Evolutionary conservation across 306 rosid species (phyloP), one percentile per base, ranked within the genome.

Genomic region (Prinsepia uniflora): DNA sequence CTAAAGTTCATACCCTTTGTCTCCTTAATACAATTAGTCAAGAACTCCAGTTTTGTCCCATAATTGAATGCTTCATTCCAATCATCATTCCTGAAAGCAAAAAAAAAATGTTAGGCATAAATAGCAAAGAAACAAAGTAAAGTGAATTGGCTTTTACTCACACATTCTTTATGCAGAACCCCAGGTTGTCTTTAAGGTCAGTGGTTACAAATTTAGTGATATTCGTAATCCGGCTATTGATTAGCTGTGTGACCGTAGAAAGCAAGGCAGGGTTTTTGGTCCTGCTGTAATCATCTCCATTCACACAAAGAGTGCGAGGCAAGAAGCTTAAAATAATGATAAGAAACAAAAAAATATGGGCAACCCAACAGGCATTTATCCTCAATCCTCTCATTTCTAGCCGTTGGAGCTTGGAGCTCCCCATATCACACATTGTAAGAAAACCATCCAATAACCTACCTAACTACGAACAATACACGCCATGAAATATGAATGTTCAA

Each of bases 61-160:
- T 76, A 91, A 79, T 88, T 78, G 72, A 86, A 91, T 18, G 97
- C 96, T 59, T 77, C 90, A 65, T 80, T 70, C 96, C 92, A 91
- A 85, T 91, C 97, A 17, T 75, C 65, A 19, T 75, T 55, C 82
- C 97, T 91, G 83, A 74, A 78, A 49, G 20, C 64, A 46, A 57
- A 9, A 30, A 70, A 49, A 41, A 52, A 72, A 24, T 12, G 5
- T 17, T 65, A 70, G 62, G 40, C 45, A 10, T 48, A 48, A 12
- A 56, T 5, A 18, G 40, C 63, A 6, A 8, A 62, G 44, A 72
- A 64, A 19, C 14, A 61, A 55, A 70, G 10, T 11, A 46, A 41
- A 15, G 46, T 59, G 52, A 47, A 19, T 22, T 8, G 13, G 52
- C 24, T 7, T 13, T 40, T 12, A 80, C 95, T 73, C 76, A 90